Base-by-base conservation (phyloP, 2,329 filamentous ascomycete genomes). In the Verticillium isaacii region DNA sequence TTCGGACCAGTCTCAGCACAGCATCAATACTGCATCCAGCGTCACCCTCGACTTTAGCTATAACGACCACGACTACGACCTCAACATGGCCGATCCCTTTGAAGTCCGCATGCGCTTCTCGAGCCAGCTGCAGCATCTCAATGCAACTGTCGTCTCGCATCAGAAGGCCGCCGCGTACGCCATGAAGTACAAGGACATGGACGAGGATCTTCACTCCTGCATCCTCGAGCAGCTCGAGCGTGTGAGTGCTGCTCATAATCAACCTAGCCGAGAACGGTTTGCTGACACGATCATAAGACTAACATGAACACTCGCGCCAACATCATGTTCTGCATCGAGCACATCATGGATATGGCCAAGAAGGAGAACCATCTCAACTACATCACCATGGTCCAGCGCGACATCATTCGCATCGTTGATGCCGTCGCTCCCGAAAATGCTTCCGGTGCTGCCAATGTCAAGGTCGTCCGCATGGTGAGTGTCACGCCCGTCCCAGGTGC, bases 91-190 rank as follows among this genome's bases (percentile, higher is more conserved):
- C 57, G 93, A 99, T 78, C 95, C 96, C 6, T 99, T 99, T 76
- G 95, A 98, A 81, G 94, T 98, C 69, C 93, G 95, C 73, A 93
- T 99, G 86, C 93, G 93, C 77, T 99, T 99, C 82, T 97, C 92
- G 60, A 85, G 85, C 59, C 91, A 95, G 74, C 86, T 99, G 29
- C 89, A 96, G 68, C 91, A 95, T 73, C 87, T 99, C 64, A 96
- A 93, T 74, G 95, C 95, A 14, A 94, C 91, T 5, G 89, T 95
- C 62, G 90, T 89, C 15, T 94, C 93, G 15, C 90, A 93, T 1
- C 91, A 94, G 71, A 97, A 97, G 78, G 92, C 93, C 3, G 94
- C 95, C 32, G 89, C 93, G 73, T 99, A 96, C 87, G 95, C 95
- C 15, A 83, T 99, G 65, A 96, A 93, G 76, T 91, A 97, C 78